phyloP scores from a whole-genome alignment of 1,284 basidiomycete genomes.

The Irpex sp. region DNA sequence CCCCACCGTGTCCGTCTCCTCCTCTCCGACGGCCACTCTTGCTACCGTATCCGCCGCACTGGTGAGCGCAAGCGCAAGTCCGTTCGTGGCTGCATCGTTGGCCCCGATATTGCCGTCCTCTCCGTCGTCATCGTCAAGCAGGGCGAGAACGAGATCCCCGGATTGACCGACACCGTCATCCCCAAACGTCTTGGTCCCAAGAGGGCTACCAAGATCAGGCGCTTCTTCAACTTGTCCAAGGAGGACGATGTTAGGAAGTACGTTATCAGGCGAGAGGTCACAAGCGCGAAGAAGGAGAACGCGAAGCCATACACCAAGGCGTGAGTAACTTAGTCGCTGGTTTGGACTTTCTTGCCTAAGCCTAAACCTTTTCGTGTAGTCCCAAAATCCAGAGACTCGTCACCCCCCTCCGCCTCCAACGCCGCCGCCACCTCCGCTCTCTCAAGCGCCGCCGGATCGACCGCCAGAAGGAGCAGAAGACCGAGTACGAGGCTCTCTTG shows the following conservation, averaged over 20 bases:
- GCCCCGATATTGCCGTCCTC: conserved; percentile 94
- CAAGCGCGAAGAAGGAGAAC: conserved; percentile 84
- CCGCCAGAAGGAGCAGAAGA: conserved; percentile 92
- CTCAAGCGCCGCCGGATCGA: conserved; percentile 90
- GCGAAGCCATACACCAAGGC: conserved; percentile 99
- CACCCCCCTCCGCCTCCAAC: conserved; percentile 93
- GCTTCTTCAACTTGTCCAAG: conserved; percentile 98
- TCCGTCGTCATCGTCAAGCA: conserved; percentile 97
- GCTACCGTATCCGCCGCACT: conserved; percentile 90
- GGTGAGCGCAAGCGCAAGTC: conserved; percentile 99
- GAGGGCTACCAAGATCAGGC: conserved; percentile 93
- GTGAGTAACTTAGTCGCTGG: conserved; percentile 47
- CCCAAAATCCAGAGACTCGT: conserved; percentile 91
- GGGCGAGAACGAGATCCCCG: conserved; percentile 90
- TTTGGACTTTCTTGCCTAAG: conserved; percentile 1
- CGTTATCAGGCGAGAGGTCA: conserved; percentile 91
- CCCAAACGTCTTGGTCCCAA: conserved; percentile 97
- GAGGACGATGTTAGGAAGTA: conserved; percentile 98
- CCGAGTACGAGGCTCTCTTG: conserved; percentile 86
- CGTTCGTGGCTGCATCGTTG: conserved; percentile 97
- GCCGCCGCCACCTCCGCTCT: conserved; percentile 89
- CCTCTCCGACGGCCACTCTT: conserved; percentile 94
- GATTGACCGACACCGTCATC: conserved; percentile 89
- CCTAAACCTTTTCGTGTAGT: conserved; percentile 31
- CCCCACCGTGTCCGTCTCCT: conserved; percentile 94